Conservation (phyloP, 768 basidiomycete genomes). For the Suillus alpinus region DNA sequence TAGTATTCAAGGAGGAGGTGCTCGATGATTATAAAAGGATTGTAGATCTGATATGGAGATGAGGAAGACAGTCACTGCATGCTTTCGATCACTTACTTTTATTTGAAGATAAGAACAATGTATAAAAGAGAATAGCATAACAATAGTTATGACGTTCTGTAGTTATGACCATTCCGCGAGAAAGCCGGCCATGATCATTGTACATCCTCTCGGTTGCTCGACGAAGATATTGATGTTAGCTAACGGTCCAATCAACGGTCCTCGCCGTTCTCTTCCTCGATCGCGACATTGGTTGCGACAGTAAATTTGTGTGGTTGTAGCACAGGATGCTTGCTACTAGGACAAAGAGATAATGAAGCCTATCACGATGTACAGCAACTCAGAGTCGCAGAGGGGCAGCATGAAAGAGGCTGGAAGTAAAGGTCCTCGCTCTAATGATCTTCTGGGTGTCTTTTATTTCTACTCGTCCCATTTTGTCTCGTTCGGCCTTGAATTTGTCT, state of each 20-base stretch:
- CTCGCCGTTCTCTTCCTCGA: background rate
- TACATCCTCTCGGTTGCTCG: background rate
- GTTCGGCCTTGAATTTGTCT: no score
- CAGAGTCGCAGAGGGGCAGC: background rate
- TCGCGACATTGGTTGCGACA: background rate
- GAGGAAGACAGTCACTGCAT: slow-evolving; percentile 2
- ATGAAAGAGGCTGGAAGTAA: background rate
- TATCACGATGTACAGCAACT: background rate
- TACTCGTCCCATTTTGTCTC: background rate
- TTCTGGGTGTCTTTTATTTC: background rate
- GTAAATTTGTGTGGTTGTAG: background rate
- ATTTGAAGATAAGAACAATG: background rate
- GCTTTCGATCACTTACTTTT: background rate
- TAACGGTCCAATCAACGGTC: background rate
- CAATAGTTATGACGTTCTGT: background rate
- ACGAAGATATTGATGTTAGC: background rate
- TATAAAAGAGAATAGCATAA: background rate
- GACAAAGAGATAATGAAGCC: background rate
- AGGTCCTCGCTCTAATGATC: background rate
- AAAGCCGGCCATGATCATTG: background rate
- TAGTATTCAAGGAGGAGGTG: slow-evolving; percentile 33
- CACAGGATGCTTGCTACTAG: background rate
- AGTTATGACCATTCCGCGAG: background rate
- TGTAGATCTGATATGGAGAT: slow-evolving; percentile 30
- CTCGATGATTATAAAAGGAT: slow-evolving; percentile 22